Conservation (phyloP, 768 basidiomycete genomes). For the Cytidiella melzeri region DNA sequence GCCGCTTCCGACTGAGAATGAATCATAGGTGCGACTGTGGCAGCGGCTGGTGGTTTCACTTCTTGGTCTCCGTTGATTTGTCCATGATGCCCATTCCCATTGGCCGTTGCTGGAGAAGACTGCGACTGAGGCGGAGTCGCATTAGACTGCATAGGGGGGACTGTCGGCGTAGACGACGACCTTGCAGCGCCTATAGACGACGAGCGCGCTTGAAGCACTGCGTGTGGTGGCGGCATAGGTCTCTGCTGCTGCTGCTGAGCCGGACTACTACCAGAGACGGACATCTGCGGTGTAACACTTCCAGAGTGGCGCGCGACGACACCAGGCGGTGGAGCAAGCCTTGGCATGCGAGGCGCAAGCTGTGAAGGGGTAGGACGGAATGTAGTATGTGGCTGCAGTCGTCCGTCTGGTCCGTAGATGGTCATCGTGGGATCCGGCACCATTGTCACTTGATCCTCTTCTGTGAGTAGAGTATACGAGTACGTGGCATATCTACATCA, state of each 20-base stretch:
- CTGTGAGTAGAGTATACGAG: slow-evolving; percentile 50
- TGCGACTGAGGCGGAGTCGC: slow-evolving; percentile 16
- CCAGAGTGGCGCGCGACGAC: slow-evolving; percentile 11
- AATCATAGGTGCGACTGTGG: slow-evolving; percentile 8
- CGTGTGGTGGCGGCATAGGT: slow-evolving; percentile 48
- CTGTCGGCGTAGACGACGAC: slow-evolving; percentile 36
- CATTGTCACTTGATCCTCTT: slow-evolving; percentile 35
- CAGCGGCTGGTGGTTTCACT: slow-evolving; percentile 10
- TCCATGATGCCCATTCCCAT: slow-evolving; percentile 13
- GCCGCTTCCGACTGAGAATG: slow-evolving; percentile 19
- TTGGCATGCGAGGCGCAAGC: slow-evolving; percentile 14
- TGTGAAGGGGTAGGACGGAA: slow-evolving; percentile 32
- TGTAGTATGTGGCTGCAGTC: slow-evolving; percentile 42
- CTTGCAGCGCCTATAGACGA: slow-evolving; percentile 54
- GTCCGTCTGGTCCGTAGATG: slow-evolving; percentile 41
- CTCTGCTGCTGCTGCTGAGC: slow-evolving; percentile 40
- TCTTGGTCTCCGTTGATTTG: slow-evolving; percentile 16
- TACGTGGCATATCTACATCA: slow-evolving; percentile 44
- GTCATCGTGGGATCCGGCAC: slow-evolving; percentile 43
- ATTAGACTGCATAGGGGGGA: slow-evolving; percentile 22
- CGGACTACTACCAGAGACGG: slow-evolving; percentile 35
- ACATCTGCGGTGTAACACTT: slow-evolving; percentile 46
- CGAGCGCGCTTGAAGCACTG: slow-evolving; percentile 53
- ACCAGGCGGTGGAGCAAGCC: slow-evolving; percentile 2
- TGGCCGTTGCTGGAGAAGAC: slow-evolving; percentile 9